phyloP scores from a whole-genome alignment of 1,139 yeast species.

The Lodderomyces jiufengensis region DNA sequence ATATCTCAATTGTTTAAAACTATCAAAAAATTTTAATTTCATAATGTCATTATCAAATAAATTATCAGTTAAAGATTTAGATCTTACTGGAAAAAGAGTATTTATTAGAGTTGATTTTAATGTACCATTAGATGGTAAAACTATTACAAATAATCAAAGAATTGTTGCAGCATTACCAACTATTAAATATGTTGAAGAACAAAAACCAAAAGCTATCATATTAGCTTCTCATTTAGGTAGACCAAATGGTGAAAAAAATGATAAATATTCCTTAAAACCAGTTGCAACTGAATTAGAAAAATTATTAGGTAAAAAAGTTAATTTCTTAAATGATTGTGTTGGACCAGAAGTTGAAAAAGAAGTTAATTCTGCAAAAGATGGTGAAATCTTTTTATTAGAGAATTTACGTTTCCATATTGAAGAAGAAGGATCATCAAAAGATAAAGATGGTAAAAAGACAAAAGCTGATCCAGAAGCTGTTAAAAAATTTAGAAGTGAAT shows the following conservation, averaged over 20 bases:
- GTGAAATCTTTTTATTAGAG: conserved; percentile 80
- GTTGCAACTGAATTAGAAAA: conserved; percentile 81
- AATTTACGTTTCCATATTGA: conserved; percentile 97
- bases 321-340: conserved; percentile 82
- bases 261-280: conserved; percentile 86
- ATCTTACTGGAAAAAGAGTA: conserved; percentile 83
- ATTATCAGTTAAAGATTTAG: conserved; percentile 86
- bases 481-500: conserved; percentile 76
- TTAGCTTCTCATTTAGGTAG: conserved; percentile 97
- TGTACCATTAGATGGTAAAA: conserved; percentile 93
- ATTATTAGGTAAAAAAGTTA: conserved; percentile 64
- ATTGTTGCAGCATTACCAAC: conserved; percentile 98
- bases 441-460: conserved; percentile 79
- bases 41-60: conserved; percentile 87
- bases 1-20: conserved; percentile 9
- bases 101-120: conserved; percentile 97
- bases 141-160: conserved; percentile 97
- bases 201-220: conserved; percentile 83
- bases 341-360: conserved; percentile 81
- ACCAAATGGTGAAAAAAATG: conserved; percentile 86
- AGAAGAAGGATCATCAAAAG: conserved; percentile 79
- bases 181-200: conserved; percentile 84
- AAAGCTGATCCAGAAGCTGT: conserved; percentile 86
- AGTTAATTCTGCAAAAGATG: conserved; percentile 65
- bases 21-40: no score